These are phyloP conservation scores for Selenicereus undatus DNA, from an alignment of 148 eudicot genomes.

Conservation along the genomic window DNA sequence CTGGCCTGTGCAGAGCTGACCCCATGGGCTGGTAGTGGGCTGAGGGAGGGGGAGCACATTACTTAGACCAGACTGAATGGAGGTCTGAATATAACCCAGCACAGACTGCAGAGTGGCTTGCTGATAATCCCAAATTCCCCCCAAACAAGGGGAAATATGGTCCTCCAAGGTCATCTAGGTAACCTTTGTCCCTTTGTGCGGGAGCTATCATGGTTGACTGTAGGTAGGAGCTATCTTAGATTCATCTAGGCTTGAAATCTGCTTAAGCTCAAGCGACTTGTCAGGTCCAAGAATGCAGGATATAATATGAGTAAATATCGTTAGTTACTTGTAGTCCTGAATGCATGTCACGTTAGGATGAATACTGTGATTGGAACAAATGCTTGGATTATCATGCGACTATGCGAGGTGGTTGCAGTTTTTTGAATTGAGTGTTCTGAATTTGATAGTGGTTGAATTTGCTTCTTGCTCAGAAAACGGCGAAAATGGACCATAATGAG, in stretches of 20 bases:
- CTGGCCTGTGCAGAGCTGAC: too few species aligned
- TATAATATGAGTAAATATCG: too few species aligned
- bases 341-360: not conserved
- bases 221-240: not conserved
- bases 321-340: not conserved
- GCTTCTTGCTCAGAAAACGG: not conserved
- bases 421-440: not conserved
- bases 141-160: too few species aligned
- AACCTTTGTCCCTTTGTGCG: not conserved
- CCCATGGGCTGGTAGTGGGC: too few species aligned
- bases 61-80: not conserved
- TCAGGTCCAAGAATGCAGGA: not conserved
- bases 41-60: too few species aligned
- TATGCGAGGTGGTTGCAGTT: not conserved
- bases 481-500: slow-evolving; percentile 30
- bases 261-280: not conserved
- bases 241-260: not conserved
- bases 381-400: not conserved
- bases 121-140: too few species aligned
- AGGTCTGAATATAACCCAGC: not conserved
- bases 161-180: too few species aligned
- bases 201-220: too few species aligned
- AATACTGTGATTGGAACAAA: too few species aligned
- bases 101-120: not conserved
- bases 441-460: not conserved